These are phyloP conservation scores for Cyberlindnera samutprakarnensis DNA, from an alignment of 805 yeast genomes.

Conservation along the genomic window DNA sequence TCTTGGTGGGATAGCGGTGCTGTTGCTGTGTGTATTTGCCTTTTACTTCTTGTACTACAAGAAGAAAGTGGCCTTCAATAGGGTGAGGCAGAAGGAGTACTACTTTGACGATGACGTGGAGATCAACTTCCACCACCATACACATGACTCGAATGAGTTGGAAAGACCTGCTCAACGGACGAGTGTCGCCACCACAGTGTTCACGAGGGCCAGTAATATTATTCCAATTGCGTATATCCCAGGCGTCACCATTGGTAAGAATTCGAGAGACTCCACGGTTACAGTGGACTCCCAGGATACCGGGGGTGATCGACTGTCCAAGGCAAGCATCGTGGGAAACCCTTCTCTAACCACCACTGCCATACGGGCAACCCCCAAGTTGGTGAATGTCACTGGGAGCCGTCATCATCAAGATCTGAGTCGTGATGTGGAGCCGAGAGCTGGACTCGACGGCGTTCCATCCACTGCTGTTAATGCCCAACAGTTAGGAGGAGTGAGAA, in stretches of 20 bases:
- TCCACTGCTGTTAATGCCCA: conserved; percentile 17
- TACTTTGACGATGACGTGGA: conserved; percentile 23
- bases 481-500: conserved; percentile 20
- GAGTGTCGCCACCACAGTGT: conserved; percentile 50
- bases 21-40: conserved; percentile 33
- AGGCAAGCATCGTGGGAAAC: conserved; percentile 35
- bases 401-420: background rate
- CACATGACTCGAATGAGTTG: conserved; percentile 21
- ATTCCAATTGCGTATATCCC: conserved; percentile 92
- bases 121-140: conserved; percentile 21
- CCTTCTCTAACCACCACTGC: conserved; percentile 53
- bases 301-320: conserved; percentile 31
- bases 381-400: conserved; percentile 40
- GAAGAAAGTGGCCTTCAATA: conserved; percentile 23
- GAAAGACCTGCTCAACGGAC: conserved; percentile 22
- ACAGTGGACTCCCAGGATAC: conserved; percentile 17
- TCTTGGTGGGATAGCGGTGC: conserved; percentile 49
- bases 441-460: conserved; percentile 14
- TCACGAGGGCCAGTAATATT: conserved; percentile 79
- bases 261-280: conserved; percentile 26
- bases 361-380: conserved; percentile 63
- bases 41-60: conserved; percentile 37
- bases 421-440: background rate
- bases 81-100: conserved; percentile 23
- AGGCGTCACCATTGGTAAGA: conserved; percentile 58